These are phyloP conservation scores for Nitzschia sp. DNA, from an alignment of 108 stramenopile species.

Conservation along the genomic window DNA sequence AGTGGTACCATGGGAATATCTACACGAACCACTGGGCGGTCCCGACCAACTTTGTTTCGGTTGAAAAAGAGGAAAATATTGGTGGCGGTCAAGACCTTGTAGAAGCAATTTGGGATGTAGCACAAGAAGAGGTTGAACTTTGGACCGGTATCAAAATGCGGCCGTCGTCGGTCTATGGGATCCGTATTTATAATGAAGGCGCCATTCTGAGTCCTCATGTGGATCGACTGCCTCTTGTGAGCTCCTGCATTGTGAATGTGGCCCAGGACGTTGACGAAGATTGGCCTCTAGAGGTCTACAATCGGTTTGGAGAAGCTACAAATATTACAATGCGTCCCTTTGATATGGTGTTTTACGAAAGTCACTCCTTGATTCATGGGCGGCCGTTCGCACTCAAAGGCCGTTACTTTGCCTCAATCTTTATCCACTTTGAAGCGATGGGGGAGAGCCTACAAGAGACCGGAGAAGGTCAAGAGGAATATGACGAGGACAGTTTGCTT, in stretches of 20 bases:
- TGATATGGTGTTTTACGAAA: slow-evolving; percentile 82
- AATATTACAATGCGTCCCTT: slow-evolving; percentile 56
- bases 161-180: slow-evolving; percentile 86
- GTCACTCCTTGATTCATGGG: slow-evolving; percentile 69
- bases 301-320: slow-evolving; percentile 73
- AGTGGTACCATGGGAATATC: slow-evolving; percentile 59
- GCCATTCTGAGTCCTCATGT: slow-evolving; percentile 87
- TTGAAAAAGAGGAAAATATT: slow-evolving; percentile 61
- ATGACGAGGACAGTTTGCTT: slow-evolving; percentile 2
- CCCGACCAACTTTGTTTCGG: slow-evolving; percentile 70
- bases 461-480: slow-evolving; percentile 51
- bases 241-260: slow-evolving; percentile 88
- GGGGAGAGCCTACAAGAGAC: slow-evolving; percentile 49
- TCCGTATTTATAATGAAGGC: slow-evolving; percentile 81
- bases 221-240: slow-evolving; percentile 88
- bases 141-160: slow-evolving; percentile 88
- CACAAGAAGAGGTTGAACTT: slow-evolving; percentile 74
- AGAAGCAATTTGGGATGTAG: slow-evolving; percentile 74
- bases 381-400: slow-evolving; percentile 89
- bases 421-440: slow-evolving; percentile 89
- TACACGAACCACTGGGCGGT: slow-evolving; percentile 76
- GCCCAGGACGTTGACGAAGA: slow-evolving; percentile 91
- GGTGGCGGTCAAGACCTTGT: slow-evolving; percentile 74
- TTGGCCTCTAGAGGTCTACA: slow-evolving; percentile 92
- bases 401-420: slow-evolving; percentile 80